Conservation (phyloP, 75 land plant species). For the Pinus tabuliformis region DNA sequence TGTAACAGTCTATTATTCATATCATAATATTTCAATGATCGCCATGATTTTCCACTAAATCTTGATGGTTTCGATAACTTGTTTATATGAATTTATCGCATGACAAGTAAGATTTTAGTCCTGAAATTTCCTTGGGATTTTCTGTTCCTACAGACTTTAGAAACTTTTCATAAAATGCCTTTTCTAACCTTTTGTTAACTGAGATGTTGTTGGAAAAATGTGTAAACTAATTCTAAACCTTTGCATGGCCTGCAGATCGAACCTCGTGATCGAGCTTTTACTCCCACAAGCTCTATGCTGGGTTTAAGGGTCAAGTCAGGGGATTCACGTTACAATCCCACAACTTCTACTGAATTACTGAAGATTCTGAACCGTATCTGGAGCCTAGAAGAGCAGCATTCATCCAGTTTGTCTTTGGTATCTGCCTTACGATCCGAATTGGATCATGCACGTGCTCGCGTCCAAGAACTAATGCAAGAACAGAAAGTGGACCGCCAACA, state of each 20-base stretch:
- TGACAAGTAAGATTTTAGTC: not conserved
- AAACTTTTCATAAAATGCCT: not conserved
- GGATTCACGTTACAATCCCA: constrained; percentile 31
- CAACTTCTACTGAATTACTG: constrained; percentile 60
- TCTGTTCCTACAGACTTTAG: not conserved
- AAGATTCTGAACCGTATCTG: constrained; percentile 55
- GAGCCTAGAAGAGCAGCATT: constrained; percentile 55
- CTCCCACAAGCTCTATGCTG: constrained; percentile 34
- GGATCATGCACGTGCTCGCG: constrained; percentile 48
- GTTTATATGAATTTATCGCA: not conserved
- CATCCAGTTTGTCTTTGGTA: constrained; percentile 38
- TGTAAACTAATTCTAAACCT: not conserved
- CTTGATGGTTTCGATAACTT: not conserved
- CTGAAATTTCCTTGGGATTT: not conserved
- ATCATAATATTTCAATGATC: not conserved
- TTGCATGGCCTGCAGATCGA: constrained; percentile 34
- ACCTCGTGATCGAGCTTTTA: constrained; percentile 22
- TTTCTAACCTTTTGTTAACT: constrained; percentile 6
- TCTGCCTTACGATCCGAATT: constrained; percentile 56
- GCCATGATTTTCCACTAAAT: not conserved
- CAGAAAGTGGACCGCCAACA: constrained; percentile 36
- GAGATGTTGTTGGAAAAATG: not conserved
- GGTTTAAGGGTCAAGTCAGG: constrained; percentile 30
- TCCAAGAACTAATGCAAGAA: constrained; percentile 45
- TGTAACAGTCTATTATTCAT: not conserved